A percentile compares a stretch with the other conserved stretches of the same genome.
Conservation (phyloP, 345 rosid genomes). For the Cochlearia excelsa region DNA sequence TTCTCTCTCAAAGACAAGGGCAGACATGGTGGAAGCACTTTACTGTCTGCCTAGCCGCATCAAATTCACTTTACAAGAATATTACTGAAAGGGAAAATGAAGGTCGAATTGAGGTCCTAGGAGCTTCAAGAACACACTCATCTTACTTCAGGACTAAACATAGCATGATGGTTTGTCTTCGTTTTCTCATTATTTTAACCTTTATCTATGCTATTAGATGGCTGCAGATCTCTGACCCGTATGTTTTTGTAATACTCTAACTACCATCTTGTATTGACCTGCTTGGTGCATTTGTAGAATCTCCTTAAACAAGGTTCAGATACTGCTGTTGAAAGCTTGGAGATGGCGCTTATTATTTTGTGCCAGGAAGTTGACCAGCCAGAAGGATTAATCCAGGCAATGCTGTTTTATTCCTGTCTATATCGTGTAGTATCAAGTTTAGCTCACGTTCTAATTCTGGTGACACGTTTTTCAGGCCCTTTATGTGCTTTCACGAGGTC, state of each 20-base stretch:
- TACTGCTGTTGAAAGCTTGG: conserved; percentile 52
- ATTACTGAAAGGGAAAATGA: conserved; percentile 50
- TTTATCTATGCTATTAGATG: conserved; percentile 18
- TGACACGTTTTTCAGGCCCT: conserved; percentile 62
- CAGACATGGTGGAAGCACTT: conserved; percentile 70
- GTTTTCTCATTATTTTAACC: conserved; percentile 24
- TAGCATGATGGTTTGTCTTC: conserved; percentile 63
- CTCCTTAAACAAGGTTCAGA: conserved; percentile 50
- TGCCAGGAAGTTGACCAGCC: conserved; percentile 55
- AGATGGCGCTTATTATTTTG: conserved; percentile 67
- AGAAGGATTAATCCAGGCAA: conserved; percentile 72
- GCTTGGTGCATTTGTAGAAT: conserved; percentile 52
- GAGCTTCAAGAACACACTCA: conserved; percentile 52
- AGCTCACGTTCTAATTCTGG: conserved; percentile 27
- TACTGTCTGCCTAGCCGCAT: conserved; percentile 59
- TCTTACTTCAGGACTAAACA: conserved; percentile 67
- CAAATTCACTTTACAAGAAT: conserved; percentile 51
- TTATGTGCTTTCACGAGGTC: conserved; percentile 64
- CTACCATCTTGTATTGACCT: conserved; percentile 31
- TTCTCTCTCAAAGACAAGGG: conserved; percentile 50
- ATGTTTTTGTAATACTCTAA: conserved; percentile 17
- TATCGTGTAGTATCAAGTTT: conserved; percentile 12
- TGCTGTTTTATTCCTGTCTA: conserved; percentile 30
- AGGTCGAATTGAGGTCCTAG: conserved; percentile 67
- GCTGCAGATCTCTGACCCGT: conserved; percentile 17